Base-by-base conservation (phyloP, 176 grass and related monocot species). In the Oryza brachyantha region DNA sequence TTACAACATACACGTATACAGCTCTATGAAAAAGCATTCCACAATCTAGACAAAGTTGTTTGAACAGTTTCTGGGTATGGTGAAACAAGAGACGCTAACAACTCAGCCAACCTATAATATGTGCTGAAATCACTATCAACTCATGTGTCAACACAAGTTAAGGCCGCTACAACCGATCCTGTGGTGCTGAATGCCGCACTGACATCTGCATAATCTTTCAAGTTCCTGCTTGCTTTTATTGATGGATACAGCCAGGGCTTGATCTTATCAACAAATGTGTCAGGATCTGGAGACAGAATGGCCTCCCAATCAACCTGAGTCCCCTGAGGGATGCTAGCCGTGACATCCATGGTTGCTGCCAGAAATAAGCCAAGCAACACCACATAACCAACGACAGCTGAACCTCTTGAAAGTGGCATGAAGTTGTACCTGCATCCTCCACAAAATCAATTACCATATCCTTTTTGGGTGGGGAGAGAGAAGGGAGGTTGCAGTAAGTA, bases 221-320 rank as follows among this genome's bases (percentile, higher is more conserved):
- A 81, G 73, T 66, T 78, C 57, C 70, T 85, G 87, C 83, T 94
- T 14, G 81, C 87, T 84, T 86, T 94, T 64, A 87, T 75, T 26
- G 92, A 85, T 67, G 90, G 83, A 69, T 94, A 93, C 70, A 98
- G 35, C 96, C 96, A 98, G 25, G 84, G 87, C 81, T 94, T 98
- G 50, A 94, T 40, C 0, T 71, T 54, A 0, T 90, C 72, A 32
- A 87, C 73, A 70, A 98, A 98, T 8, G 70, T 29, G 8, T 83
- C 84, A 3, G 81, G 83, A 16, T 88, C 89, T 7, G 87, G 64
- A 64, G 89, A 90, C 42, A 98, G 86, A 29, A 98, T 94, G 5
- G 92, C 96, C 73, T 98, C 96, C 96, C 96, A 98, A 73, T 98
- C 92, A n/a, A 94, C 78, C 76, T 98, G 96, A 78, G 95, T 75